Base-by-base conservation (phyloP, 1,284 basidiomycete species). In the Ceratobasidium papillatum region DNA sequence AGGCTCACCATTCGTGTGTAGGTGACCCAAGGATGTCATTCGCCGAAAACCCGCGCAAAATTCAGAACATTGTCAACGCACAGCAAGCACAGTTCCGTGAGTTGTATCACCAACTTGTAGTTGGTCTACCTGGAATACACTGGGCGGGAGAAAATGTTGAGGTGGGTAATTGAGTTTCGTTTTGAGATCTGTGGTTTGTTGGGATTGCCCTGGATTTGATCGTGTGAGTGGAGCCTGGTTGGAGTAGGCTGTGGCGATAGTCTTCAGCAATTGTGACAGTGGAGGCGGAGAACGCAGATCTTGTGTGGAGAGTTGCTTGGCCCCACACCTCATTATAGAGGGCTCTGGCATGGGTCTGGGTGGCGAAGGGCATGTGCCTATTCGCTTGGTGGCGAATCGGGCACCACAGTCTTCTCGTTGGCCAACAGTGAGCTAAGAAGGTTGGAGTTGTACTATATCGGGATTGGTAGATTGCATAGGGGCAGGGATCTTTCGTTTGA, bases 31-130 rank as follows among this genome's bases (percentile, higher is more conserved):
- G 97, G 43, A 99, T 99, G 97, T 79, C 89, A 45, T 83, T 88
- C 11, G 95, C 92, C 0, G 97, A 99, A 86, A 99, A 99, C 82
- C 91, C 95, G 30, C 87, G 89, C 77, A 99, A 99, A 84, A 91
- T 99, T n/a, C 84, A 85, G 66, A 99, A 99, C 82, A 98, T 99
- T 78, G 96, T 98, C 32, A 84, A 87, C 75, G 90, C 90, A 68
- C 94, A 98, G 83, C 85, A 88, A 27, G 87, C 87, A 5, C 94
- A 95, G 80, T 99, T 99, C 84, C 88, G 90, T 76, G 90, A 93
- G 79, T 84, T 99, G 78, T 99, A 99, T 83, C 90, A 91, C 78
- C 88, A 92, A 25, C 85, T 95, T 3, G 88, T 91, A 4, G 86
- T 87, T n/a, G 92, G 91, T 0, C 82, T 94, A 3, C 91, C 92